phyloP scores from a whole-genome alignment of 2,329 filamentous ascomycete genomes.

The Diaporthe australafricana region DNA sequence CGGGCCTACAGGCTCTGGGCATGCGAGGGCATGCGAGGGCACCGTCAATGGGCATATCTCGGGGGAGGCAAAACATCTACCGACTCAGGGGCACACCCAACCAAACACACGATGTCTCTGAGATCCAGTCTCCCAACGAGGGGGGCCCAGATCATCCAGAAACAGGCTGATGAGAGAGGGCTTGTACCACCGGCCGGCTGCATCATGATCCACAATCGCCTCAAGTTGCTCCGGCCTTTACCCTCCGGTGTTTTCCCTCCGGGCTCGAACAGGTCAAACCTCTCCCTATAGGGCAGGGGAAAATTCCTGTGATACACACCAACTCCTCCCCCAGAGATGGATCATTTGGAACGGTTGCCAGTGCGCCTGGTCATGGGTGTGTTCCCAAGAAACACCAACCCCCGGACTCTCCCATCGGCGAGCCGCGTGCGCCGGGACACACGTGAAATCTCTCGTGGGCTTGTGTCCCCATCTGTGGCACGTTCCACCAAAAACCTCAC shows the following conservation, averaged over 20 bases:
- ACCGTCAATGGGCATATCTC: background rate
- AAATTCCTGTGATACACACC: background rate
- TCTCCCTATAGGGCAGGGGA: constrained; percentile 3
- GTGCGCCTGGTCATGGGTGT: background rate
- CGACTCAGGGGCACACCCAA: constrained; percentile 13
- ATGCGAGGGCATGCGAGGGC: background rate
- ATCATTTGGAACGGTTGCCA: too few species aligned
- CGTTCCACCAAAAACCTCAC: constrained; percentile 1
- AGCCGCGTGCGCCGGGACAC: constrained; percentile 18
- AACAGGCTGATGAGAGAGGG: background rate
- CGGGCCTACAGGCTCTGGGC: background rate
- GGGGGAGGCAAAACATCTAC: background rate
- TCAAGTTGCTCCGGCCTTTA: background rate
- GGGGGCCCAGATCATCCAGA: background rate
- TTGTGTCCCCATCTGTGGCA: background rate
- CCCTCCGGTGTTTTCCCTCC: too few species aligned
- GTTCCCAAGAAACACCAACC: background rate
- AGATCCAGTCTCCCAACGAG: background rate
- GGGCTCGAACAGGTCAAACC: background rate
- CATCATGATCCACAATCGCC: background rate
- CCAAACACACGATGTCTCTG: constrained; percentile 1
- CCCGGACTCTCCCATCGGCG: background rate
- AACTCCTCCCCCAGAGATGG: background rate
- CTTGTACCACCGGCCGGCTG: background rate
- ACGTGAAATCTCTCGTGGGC: constrained; percentile 14